Evolutionary conservation across 805 yeast species (phyloP).

Genomic region (Saccharomycopsis babjevae): DNA sequence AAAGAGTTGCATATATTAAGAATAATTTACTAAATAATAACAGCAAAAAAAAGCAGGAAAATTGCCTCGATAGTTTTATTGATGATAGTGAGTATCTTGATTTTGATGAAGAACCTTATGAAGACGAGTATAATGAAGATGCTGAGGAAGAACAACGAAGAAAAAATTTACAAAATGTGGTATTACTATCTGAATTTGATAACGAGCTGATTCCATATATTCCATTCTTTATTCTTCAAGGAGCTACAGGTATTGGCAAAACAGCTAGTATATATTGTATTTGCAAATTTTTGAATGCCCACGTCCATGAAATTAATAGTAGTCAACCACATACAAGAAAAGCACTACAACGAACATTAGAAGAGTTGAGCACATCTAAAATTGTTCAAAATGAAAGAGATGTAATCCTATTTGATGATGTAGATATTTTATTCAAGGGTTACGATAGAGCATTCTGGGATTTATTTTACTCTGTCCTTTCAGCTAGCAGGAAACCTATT

Average conservation of each 20-base stretch:
- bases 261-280: conserved; percentile 63
- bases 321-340: conserved; percentile 64
- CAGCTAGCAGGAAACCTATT: conserved; percentile 57
- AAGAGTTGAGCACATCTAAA: conserved; percentile 78
- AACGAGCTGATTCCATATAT: conserved; percentile 28
- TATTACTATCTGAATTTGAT: background rate
- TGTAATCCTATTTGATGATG: conserved; percentile 74
- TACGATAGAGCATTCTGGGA: conserved; percentile 78
- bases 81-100: conserved; percentile 1
- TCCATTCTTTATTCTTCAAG: conserved; percentile 58
- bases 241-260: conserved; percentile 71
- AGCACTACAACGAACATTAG: conserved; percentile 53
- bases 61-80: background rate
- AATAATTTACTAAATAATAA: conserved; percentile 1
- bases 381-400: conserved; percentile 52
- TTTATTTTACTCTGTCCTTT: conserved; percentile 50
- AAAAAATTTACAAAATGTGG: conserved; percentile 8
- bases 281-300: conserved; percentile 51
- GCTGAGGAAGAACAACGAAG: conserved; percentile 23
- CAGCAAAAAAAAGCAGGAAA: background rate
- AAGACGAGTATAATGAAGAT: conserved; percentile 20
- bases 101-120: conserved; percentile 1
- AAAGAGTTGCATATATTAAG: conserved; percentile 4
- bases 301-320: conserved; percentile 72
- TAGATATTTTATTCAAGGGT: conserved; percentile 65